Evolutionary conservation across 345 rosid genomes (phyloP), one percentile per base, ranked within the genome.

Genomic region (Moricandia arvensis): DNA sequence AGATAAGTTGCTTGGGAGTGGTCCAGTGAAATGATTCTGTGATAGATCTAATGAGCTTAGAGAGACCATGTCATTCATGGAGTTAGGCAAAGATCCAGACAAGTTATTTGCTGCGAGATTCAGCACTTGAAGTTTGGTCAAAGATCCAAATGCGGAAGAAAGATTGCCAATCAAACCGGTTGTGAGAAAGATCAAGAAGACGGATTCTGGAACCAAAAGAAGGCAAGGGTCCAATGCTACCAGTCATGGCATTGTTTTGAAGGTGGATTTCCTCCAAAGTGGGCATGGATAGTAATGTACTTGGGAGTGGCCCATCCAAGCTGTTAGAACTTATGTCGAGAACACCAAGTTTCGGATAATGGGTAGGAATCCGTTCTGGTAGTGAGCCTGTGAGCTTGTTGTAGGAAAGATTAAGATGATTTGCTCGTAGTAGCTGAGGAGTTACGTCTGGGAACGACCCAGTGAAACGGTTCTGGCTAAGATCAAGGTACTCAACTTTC

Each of bases 371-470:
- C 68, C 79, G 86, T 70, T 84, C 85, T 8, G 96, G 96, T n/a
- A 94, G 86, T 58, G 87, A 60, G 63, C 91, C 80, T 67, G 75
- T 77, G 71, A 94, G 86, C 71, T 90, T 86, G 79, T 94, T 94
- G 68, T 81, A 87, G n/a, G 98, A 90, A 54, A 94, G 84, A 66
- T 94, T 94, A 66, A 94, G 96, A 83, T 90, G 78, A 84, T 91
- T 90, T 70, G 93, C 81, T 47, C 98, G 95, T 76, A 94, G 75
- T 75, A 91, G 89, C 79, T 90, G 96, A 0, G 91, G 87, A 33
- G 89, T 81, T 57, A 75, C 82, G 72, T 90, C 96, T 13, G 98
- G 97, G 58, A 91, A 83, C 18, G 83, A 18, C 58, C 98, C 98
- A 7, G 82, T 79, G 82, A 94, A 81, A 68, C 11, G 88, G 76